Evolutionary conservation across 2,329 filamentous ascomycete species (phyloP).

Genomic region (Xenosphaeropsis pyriputrescens): DNA sequence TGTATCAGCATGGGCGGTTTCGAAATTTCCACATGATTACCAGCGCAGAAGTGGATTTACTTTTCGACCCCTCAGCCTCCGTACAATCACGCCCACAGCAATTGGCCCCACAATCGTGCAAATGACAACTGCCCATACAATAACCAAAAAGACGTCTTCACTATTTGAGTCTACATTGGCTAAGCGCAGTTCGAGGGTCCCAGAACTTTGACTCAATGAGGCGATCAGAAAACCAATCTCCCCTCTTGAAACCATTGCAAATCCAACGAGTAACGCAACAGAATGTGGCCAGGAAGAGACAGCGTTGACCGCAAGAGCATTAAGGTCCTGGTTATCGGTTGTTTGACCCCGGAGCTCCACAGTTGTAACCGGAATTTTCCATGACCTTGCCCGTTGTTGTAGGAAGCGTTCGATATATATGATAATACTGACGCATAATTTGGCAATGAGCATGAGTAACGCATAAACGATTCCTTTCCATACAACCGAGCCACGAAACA

Average conservation of each 20-base stretch:
- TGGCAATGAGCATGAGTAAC: constrained; percentile 51
- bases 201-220: constrained; percentile 43
- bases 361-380: not conserved
- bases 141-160: constrained; percentile 31
- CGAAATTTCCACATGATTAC: not conserved
- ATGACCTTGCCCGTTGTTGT: not conserved
- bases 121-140: constrained; percentile 38
- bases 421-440: constrained; percentile 37
- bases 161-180: constrained; percentile 1
- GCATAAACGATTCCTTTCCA: constrained; percentile 66
- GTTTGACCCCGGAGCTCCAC: not conserved
- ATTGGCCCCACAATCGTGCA: constrained; percentile 38
- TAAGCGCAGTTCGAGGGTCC: constrained; percentile 10
- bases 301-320: too few relatives aligned
- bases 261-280: constrained; percentile 6
- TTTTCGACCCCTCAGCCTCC: constrained; percentile 18
- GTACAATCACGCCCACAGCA: constrained; percentile 29
- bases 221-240: constrained; percentile 71
- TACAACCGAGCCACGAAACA: constrained; percentile 48
- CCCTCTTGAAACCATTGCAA: constrained; percentile 60
- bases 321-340: constrained; percentile 1
- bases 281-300: constrained; percentile 7
- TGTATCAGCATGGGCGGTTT: too few relatives aligned
- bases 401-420: constrained; percentile 9
- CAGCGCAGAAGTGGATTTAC: not conserved